Conservation (phyloP, 1,139 yeast species). For the Pichia sp. region DNA sequence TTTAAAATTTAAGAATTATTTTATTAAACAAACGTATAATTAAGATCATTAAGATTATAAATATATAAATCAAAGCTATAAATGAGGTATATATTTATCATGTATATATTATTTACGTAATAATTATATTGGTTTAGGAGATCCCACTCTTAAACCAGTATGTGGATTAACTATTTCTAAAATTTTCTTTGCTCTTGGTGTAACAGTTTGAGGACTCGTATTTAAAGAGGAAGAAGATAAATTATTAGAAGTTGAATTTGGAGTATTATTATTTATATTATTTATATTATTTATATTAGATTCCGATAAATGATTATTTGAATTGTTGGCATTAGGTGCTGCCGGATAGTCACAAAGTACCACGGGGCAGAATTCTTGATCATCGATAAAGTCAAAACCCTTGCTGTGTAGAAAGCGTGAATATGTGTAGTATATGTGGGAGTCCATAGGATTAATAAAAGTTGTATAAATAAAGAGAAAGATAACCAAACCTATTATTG, state of each 20-base stretch:
- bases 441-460: neutral
- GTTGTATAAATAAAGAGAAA: too few species aligned
- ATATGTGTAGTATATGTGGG: neutral
- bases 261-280: neutral
- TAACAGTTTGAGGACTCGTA: slow-evolving; percentile 25
- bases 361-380: slow-evolving; percentile 7
- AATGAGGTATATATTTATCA: too few species aligned
- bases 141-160: slow-evolving; percentile 61
- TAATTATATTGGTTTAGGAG: slow-evolving; percentile 32
- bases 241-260: slow-evolving; percentile 28
- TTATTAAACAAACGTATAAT: too few species aligned
- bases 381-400: slow-evolving; percentile 8
- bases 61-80: neutral
- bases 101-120: too few species aligned
- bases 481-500: too few species aligned
- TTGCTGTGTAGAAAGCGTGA: slow-evolving; percentile 4
- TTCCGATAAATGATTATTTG: neutral
- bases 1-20: too few species aligned
- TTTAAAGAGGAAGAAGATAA: too few species aligned
- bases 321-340: neutral
- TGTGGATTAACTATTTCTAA: slow-evolving; percentile 75
- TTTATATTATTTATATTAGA: neutral
- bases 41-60: neutral
- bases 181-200: slow-evolving; percentile 55
- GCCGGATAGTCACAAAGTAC: neutral